Base-by-base conservation (phyloP, 2,329 filamentous ascomycete species). In the Aureobasidium mangrovei region DNA sequence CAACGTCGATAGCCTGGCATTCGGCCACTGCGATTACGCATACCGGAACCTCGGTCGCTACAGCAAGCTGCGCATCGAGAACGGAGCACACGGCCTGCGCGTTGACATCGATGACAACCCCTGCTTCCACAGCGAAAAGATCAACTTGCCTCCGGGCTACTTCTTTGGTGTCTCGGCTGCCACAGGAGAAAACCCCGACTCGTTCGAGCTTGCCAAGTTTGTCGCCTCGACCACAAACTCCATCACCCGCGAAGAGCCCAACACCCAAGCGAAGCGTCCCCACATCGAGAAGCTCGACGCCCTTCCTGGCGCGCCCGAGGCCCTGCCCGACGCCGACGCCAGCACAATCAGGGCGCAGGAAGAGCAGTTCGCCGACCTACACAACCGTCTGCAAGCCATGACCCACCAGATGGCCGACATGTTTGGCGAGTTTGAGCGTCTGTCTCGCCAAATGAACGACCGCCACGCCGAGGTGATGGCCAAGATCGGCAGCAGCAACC, bases 31-130 rank as follows among this genome's bases (percentile, higher is more conserved):
- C 76, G 81, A 85, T 64, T 93, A 93, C 69, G 71, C 82, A 43
- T 98, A 96, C 76, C 86, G 93, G 61, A 98, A 98, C 71, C 78
- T 94, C 26, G 93, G 93, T 18, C 81, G 86, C 4, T 85, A 90
- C 12, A 90, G 88, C 44, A 82, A 86, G 63, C 72, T 98, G 65
- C 86, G 86, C 69, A 68, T 98, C 65, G 86, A 88, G 60, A 77
- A 81, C 65, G 80, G 79, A 18, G 70, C 76, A 41, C 75, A 76
- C 41, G 75, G 74, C 53, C 86, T 98, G 66, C 80, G 82, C 61
- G 91, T 98, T 56, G 80, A 84, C 51, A 76, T 97, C 32, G 93
- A 97, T 67, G 85, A 85, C 56, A 76, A 78, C 52, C 73, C 81
- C 39, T 98, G 93, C 75, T 96, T 98, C 72, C 81, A 88, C 65